Base-by-base conservation (phyloP, 2,329 filamentous ascomycete species). In the Colletotrichum kahawae region DNA sequence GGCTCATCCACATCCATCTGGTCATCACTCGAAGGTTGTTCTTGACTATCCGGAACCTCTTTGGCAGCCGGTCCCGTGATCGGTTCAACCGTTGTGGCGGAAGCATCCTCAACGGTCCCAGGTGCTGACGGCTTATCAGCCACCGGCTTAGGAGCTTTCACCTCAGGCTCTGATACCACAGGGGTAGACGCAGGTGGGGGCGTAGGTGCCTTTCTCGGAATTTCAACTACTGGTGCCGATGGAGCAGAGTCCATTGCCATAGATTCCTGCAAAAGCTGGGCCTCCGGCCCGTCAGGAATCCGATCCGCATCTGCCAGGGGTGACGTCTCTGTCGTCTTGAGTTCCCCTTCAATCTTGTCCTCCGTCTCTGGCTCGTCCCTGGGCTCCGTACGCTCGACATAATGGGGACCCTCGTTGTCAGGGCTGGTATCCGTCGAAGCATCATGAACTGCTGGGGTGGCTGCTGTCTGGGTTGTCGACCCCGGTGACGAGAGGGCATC, bases 341-440 rank as follows among this genome's bases (percentile, higher is more conserved):
- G 59, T n/a, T 29, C 51, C 31, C 77, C 81, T 14, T 80, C 80
- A 10, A 78, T 79, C 62, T 82, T 79, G 63, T 83, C 80, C 63
- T 74, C 82, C 80, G 79, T 86, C 80, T 80, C 85, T 79, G 77
- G 85, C 76, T 72, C 75, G 38, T 78, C 77, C 64, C 78, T 79
- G 51, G 71, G 82, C 59, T 87, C 88, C 67, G 83, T 82, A 38
- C 85, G 85, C 79, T 92, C 88, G 18, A 87, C 82, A 78, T 90
- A 91, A 57, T 90, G 88, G 63, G 90, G 87, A 21, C 87, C 89
- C 64, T 95, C 93, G 70, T 93, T 90, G 70, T 94, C 93, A 2
- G 93, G 92, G 78, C 93, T 95, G 2, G 94, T 95, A 78, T 93
- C 92, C 1, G 93, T 91, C 2, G 94, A 95, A 8, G 88, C 90